A percentile compares a stretch with the other conserved stretches of the same genome.
Evolutionary conservation across 202 grass and related monocot genomes (phyloP).

Genomic region (Dendrocalamus latiflorus): DNA sequence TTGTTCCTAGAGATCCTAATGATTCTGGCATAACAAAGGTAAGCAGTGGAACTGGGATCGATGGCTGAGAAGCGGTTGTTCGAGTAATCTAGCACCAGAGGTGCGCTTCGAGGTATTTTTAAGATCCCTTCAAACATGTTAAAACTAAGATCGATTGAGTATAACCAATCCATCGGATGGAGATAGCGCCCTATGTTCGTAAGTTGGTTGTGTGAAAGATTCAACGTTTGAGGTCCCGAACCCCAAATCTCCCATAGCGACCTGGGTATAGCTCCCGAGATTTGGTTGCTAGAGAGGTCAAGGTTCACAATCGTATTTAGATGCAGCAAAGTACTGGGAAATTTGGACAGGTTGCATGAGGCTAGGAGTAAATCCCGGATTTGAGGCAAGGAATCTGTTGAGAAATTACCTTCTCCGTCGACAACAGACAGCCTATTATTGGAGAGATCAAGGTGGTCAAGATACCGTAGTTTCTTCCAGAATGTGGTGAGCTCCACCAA

Average conservation of each 20-base stretch:
- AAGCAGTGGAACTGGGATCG: background rate
- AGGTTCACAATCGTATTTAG: conserved; percentile 11
- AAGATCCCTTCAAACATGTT: conserved; percentile 34
- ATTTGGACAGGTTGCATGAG: conserved; percentile 38
- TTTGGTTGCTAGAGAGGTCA: conserved; percentile 50
- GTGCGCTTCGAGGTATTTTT: background rate
- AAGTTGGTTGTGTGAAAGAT: conserved; percentile 53
- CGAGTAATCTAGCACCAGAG: conserved; percentile 35
- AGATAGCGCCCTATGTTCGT: too few relatives aligned
- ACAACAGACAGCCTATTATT: conserved; percentile 28
- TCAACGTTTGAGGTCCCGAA: background rate
- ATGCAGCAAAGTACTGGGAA: conserved; percentile 30
- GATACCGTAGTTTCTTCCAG: conserved; percentile 18
- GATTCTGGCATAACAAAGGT: conserved; percentile 2
- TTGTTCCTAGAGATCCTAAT: conserved; percentile 38
- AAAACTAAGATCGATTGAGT: conserved; percentile 42
- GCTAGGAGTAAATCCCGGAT: conserved; percentile 23
- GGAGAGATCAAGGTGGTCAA: conserved; percentile 37
- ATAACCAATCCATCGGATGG: too few relatives aligned
- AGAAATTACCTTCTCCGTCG: conserved; percentile 3
- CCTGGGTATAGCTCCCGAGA: conserved; percentile 23
- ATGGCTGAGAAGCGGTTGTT: conserved; percentile 33
- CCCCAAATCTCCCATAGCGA: conserved; percentile 37
- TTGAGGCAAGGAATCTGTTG: conserved; percentile 8
- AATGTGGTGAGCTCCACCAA: conserved; percentile 2